A percentile compares a stretch with the other conserved stretches of the same genome.
phyloP scores from a whole-genome alignment of 441 rosid species.

The Gossypium schwendimanii region DNA sequence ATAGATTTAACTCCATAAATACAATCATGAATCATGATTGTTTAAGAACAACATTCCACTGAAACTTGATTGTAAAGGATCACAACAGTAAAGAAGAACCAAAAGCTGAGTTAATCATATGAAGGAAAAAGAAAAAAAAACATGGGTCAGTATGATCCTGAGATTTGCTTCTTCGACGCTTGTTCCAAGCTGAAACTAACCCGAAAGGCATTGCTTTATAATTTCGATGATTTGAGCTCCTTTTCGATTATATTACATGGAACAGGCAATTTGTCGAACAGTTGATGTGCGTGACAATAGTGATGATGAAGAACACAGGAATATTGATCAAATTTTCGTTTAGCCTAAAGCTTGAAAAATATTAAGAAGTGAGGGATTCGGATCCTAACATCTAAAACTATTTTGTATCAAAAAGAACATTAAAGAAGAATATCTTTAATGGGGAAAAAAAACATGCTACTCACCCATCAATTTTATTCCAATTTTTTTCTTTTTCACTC shows the following conservation, averaged over 20 bases:
- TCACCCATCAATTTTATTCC: not conserved
- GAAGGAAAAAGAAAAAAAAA: constrained; percentile 1
- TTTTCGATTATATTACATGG: not conserved
- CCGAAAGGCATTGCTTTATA: constrained; percentile 55
- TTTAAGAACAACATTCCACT: not conserved
- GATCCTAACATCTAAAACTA: not conserved
- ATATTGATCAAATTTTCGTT: too few relatives aligned
- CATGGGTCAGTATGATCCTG: constrained; percentile 67
- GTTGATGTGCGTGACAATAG: too few relatives aligned
- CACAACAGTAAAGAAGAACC: not conserved
- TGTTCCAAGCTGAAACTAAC: constrained; percentile 83
- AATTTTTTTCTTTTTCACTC: not conserved
- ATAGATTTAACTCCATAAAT: not conserved
- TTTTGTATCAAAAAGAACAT: not conserved
- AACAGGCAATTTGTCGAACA: too few relatives aligned
- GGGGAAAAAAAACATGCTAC: not conserved
- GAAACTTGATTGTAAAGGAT: not conserved
- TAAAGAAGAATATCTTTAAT: not conserved
- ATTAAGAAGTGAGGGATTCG: not conserved
- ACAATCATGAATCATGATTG: not conserved
- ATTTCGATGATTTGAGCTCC: constrained; percentile 9
- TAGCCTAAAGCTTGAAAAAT: too few relatives aligned
- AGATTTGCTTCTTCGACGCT: constrained; percentile 79
- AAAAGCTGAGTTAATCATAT: not conserved
- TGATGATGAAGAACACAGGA: too few relatives aligned